Evolutionary conservation across 2,329 filamentous ascomycete genomes (phyloP).

Genomic region (Aplosporella prunicola): DNA sequence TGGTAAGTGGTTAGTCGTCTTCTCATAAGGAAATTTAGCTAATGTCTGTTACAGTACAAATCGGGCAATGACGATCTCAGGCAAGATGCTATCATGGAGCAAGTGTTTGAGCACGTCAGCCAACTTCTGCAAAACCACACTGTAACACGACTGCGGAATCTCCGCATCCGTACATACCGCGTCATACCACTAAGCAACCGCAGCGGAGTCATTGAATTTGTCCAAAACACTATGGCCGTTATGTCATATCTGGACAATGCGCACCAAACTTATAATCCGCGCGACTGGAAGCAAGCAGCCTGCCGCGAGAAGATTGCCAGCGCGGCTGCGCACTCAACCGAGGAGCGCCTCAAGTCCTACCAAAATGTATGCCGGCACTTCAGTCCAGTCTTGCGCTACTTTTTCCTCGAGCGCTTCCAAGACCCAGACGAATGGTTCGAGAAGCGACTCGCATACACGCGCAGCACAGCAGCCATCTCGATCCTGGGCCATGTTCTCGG

Average conservation of each 20-base stretch:
- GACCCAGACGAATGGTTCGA: slow-evolving; percentile 96
- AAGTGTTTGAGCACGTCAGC: slow-evolving; percentile 95
- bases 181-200: slow-evolving; percentile 78
- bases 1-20: slow-evolving; percentile 56
- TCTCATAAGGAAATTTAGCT: slow-evolving; percentile 6
- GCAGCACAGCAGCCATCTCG: slow-evolving; percentile 87
- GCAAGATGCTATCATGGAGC: slow-evolving; percentile 98
- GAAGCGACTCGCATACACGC: slow-evolving; percentile 79
- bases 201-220: slow-evolving; percentile 93
- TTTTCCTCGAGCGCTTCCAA: slow-evolving; percentile 90
- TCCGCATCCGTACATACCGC: slow-evolving; percentile 94
- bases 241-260: slow-evolving; percentile 89
- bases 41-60: slow-evolving; percentile 53
- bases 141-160: slow-evolving; percentile 73
- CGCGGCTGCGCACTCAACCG: slow-evolving; percentile 59
- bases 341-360: slow-evolving; percentile 65
- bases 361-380: slow-evolving; percentile 71
- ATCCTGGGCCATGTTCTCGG: slow-evolving; percentile 91
- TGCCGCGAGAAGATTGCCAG: slow-evolving; percentile 73
- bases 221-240: slow-evolving; percentile 82
- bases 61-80: slow-evolving; percentile 91
- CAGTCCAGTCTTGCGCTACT: slow-evolving; percentile 89
- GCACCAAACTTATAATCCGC: slow-evolving; percentile 77
- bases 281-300: slow-evolving; percentile 63
- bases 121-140: slow-evolving; percentile 79